Conservation (phyloP, 352 stramenopile genomes). For the Halophytophthora batemanensis region DNA sequence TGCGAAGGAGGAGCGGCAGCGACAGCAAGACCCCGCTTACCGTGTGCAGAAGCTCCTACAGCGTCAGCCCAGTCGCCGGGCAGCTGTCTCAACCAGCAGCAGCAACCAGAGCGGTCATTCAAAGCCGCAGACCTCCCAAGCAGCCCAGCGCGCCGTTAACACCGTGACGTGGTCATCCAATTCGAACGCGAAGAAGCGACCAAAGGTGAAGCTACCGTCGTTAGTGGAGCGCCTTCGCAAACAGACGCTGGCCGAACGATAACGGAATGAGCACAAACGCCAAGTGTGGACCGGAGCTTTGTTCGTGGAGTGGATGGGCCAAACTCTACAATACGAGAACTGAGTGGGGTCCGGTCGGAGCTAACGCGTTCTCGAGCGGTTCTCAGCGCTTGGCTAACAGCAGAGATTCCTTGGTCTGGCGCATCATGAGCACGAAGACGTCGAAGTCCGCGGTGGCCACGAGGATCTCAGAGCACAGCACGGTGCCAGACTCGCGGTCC, state of each 20-base stretch:
- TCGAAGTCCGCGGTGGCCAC: slow-evolving; percentile 77
- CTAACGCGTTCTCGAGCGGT: neutral
- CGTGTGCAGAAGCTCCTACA: slow-evolving; percentile 53
- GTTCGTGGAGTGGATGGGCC: no score
- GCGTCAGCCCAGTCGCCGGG: slow-evolving; percentile 13
- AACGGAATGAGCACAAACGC: neutral
- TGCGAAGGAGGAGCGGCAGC: slow-evolving; percentile 29
- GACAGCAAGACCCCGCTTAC: slow-evolving; percentile 50
- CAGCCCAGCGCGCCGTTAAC: slow-evolving; percentile 6
- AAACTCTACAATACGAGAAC: no score
- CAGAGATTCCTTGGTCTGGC: slow-evolving; percentile 71
- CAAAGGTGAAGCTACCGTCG: slow-evolving; percentile 68
- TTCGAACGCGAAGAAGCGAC: slow-evolving; percentile 46
- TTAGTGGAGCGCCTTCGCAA: slow-evolving; percentile 67
- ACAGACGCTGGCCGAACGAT: slow-evolving; percentile 56
- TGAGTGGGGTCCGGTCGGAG: no score
- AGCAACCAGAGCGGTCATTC: slow-evolving; percentile 18
- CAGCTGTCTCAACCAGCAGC: slow-evolving; percentile 1
- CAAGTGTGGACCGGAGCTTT: neutral
- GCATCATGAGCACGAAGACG: slow-evolving; percentile 84
- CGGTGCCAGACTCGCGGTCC: slow-evolving; percentile 57
- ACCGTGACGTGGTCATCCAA: slow-evolving; percentile 44
- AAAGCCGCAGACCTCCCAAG: slow-evolving; percentile 4
- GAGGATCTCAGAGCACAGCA: slow-evolving; percentile 74
- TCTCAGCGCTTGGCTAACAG: slow-evolving; percentile 44